Evolutionary conservation across 1,284 basidiomycete genomes (phyloP).

Genomic region (Neolentinus lepideus): DNA sequence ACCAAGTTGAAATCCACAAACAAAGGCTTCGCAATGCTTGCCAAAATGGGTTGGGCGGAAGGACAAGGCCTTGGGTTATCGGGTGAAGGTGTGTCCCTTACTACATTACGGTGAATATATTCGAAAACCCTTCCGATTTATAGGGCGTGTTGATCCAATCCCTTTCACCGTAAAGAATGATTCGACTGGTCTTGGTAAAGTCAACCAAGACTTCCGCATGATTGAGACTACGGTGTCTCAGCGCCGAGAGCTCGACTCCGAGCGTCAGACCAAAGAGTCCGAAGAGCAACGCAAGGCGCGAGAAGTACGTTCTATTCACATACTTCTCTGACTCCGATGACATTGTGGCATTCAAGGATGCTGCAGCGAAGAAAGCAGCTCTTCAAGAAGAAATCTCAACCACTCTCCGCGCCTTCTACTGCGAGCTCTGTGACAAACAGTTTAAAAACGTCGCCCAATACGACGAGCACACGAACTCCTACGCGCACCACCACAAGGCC

Average conservation of each 20-base stretch:
- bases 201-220: conserved; percentile 68
- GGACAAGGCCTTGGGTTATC: conserved; percentile 73
- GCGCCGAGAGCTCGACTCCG: conserved; percentile 68
- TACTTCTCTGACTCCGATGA: not conserved
- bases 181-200: conserved; percentile 70
- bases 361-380: conserved; percentile 57
- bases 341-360: conserved; percentile 35
- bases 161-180: conserved; percentile 76
- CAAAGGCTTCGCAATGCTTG: conserved; percentile 71
- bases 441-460: conserved; percentile 78
- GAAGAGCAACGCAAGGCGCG: conserved; percentile 64
- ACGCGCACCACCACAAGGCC: conserved; percentile 77
- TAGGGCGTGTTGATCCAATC: conserved; percentile 74
- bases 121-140: not conserved
- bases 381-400: conserved; percentile 59
- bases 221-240: conserved; percentile 78
- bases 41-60: conserved; percentile 75
- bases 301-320: conserved; percentile 40
- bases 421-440: conserved; percentile 75
- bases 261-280: conserved; percentile 70
- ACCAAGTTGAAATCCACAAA: conserved; percentile 72
- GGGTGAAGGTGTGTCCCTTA: conserved; percentile 47
- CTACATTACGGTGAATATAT: too few relatives aligned
- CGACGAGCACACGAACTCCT: conserved; percentile 81
- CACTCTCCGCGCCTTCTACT: conserved; percentile 70